Evolutionary conservation across 2,329 filamentous ascomycete species (phyloP).

Genomic region (Talaromyces albobiverticillius): DNA sequence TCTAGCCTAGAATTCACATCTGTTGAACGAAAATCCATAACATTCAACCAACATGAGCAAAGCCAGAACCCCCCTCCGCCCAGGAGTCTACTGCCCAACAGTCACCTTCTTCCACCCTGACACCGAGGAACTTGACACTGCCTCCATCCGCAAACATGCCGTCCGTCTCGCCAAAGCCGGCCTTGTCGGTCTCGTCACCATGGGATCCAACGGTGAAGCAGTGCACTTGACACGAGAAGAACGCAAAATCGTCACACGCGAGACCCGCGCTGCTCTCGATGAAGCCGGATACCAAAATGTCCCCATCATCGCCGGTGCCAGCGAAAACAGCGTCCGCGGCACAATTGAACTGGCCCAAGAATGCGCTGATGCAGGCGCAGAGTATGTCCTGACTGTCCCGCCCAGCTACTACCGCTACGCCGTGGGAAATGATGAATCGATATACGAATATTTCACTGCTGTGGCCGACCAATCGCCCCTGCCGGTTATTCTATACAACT

Average conservation of each 20-base stretch:
- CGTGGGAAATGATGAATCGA: constrained; percentile 66
- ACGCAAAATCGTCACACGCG: constrained; percentile 69
- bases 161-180: constrained; percentile 74
- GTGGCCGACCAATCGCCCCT: constrained; percentile 74
- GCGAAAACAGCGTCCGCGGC: constrained; percentile 75
- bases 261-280: constrained; percentile 78
- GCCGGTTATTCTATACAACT: constrained; percentile 86
- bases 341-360: constrained; percentile 73
- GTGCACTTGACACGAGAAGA: constrained; percentile 78
- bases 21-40: too few relatives aligned
- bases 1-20: too few relatives aligned
- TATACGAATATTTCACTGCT: constrained; percentile 69
- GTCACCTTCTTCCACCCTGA: constrained; percentile 86
- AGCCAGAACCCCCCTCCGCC: constrained; percentile 60
- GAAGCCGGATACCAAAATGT: constrained; percentile 71
- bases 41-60: neutral
- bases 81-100: constrained; percentile 82
- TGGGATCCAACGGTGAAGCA: constrained; percentile 90
- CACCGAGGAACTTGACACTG: constrained; percentile 80
- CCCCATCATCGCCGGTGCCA: constrained; percentile 80
- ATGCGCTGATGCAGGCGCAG: constrained; percentile 66
- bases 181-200: constrained; percentile 76
- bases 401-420: constrained; percentile 79
- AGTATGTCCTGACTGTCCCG: constrained; percentile 76
- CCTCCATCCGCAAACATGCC: constrained; percentile 75